phyloP scores from a whole-genome alignment of 805 yeast species.

The Lipomyces spencermartinsiae region DNA sequence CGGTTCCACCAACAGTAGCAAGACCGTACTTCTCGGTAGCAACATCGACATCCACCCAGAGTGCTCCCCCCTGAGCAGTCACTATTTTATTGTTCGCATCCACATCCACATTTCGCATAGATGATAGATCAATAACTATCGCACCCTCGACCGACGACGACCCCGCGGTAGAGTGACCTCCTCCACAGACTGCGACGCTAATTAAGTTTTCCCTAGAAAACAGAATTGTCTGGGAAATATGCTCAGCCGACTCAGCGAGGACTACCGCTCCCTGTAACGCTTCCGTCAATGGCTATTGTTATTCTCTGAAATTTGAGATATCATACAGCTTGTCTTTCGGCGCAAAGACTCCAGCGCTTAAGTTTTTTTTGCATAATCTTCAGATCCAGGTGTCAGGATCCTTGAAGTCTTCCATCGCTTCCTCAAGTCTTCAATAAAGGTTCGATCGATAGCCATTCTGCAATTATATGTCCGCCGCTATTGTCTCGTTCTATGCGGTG shows the following conservation, averaged over 20 bases:
- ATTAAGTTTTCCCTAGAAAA: not conserved
- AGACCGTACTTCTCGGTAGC: not conserved
- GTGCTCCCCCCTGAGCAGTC: slow-evolving; percentile 1
- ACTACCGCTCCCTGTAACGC: not conserved
- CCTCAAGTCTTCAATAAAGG: not conserved
- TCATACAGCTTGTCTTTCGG: not conserved
- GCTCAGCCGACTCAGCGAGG: not conserved
- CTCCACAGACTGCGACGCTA: not conserved
- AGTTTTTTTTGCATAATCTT: not conserved
- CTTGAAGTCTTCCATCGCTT: not conserved
- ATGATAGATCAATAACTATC: not conserved
- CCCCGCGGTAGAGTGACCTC: not conserved
- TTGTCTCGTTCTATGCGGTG: too few species aligned
- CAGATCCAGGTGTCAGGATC: not conserved
- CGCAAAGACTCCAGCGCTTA: not conserved
- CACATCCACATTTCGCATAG: not conserved
- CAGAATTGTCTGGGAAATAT: not conserved
- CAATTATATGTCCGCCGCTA: not conserved
- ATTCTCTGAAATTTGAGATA: not conserved
- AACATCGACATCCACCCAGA: not conserved
- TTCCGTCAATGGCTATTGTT: not conserved
- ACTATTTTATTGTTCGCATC: not conserved
- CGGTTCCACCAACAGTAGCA: not conserved
- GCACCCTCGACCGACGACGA: not conserved
- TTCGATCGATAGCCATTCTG: not conserved